Base-by-base conservation (phyloP, 1,284 basidiomycete species). In the Cryptococcus sp. region DNA sequence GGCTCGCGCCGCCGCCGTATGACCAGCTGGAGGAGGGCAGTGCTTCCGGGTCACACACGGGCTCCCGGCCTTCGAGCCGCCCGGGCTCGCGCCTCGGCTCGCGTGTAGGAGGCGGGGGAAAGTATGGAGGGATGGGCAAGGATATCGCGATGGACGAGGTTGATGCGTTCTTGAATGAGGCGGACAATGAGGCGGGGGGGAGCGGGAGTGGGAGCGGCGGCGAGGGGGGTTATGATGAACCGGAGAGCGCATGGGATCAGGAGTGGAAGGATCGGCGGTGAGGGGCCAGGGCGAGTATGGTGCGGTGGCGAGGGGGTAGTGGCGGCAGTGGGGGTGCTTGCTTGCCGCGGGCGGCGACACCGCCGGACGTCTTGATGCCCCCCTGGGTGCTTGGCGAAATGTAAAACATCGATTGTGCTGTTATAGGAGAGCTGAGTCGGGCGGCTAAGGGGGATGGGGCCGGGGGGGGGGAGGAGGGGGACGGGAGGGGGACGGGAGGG, bases 141-240 rank as follows among this genome's bases (percentile, higher is more conserved):
- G 45, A 53, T 24, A 35, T 40, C 13, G 46, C 50, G 39, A 68
- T 72, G 68, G 64, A 63, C 12, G 70, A 69, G 51, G 70, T 69
- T 13, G 70, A 69, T 53, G 62, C 55, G 16, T 72, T 72, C 43
- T 55, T 72, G 50, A 60, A 66, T 40, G 56, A 61, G 28, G 47
- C 51, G 15, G 55, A 54, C 38, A 52, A 48, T 13, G 55, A 61
- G 42, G 55, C 45, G 15, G 23, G 11, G 42, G 42, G 16, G 42
- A 44, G 42, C 9, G 42, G 42, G 42, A 44, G 42, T 44, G 42
- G 42, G 42, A 44, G 42, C 20, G 42, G 42, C 4, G 42, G 42
- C n/a, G 42, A 44, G n/a, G 42, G 23, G 23, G 42, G 23, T 3
- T 44, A 23, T 18, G 23, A 23, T 15, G 42, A 44, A 4, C 42